Percentiles rank a stretch among this genome's conserved stretches.
Evolutionary conservation across 192 early-diverging fungal genomes (phyloP).

Genomic region (Rhizophagus clarus): DNA sequence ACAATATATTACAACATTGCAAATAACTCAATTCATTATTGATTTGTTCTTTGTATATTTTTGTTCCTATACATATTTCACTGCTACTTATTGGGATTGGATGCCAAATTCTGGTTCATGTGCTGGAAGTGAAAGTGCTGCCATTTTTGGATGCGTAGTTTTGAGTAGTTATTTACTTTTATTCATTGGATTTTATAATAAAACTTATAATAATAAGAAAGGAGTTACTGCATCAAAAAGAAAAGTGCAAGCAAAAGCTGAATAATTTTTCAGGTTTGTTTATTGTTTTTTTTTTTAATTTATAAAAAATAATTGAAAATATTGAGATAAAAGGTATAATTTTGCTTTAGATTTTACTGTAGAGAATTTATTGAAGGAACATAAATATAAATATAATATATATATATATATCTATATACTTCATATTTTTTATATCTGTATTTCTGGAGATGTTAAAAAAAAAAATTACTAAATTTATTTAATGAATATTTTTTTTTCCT

Average conservation of each 20-base stretch:
- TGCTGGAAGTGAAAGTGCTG: slow-evolving; percentile 74
- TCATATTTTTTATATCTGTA: no score
- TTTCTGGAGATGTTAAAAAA: no score
- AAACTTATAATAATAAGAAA: slow-evolving; percentile 70
- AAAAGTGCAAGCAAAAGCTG: not conserved
- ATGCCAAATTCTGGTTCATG: slow-evolving; percentile 69
- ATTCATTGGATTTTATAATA: slow-evolving; percentile 90
- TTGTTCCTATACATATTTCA: slow-evolving; percentile 84
- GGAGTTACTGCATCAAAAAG: slow-evolving; percentile 43
- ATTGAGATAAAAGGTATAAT: no score
- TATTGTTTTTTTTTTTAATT: no score
- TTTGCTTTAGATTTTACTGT: no score
- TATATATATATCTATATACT: no score
- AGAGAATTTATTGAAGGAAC: no score
- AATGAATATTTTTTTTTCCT: no score
- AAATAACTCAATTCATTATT: slow-evolving; percentile 90
- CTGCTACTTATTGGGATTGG: slow-evolving; percentile 61
- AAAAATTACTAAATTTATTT: no score
- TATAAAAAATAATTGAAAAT: no score
- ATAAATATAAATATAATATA: no score
- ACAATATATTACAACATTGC: slow-evolving; percentile 86
- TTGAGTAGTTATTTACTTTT: slow-evolving; percentile 81
- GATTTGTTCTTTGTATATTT: slow-evolving; percentile 86
- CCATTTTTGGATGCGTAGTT: slow-evolving; percentile 80
- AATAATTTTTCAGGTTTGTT: not conserved